Percentiles rank a stretch among this genome's conserved stretches.
Conservation (phyloP, 805 yeast genomes). For the Candida rishiriensis region DNA sequence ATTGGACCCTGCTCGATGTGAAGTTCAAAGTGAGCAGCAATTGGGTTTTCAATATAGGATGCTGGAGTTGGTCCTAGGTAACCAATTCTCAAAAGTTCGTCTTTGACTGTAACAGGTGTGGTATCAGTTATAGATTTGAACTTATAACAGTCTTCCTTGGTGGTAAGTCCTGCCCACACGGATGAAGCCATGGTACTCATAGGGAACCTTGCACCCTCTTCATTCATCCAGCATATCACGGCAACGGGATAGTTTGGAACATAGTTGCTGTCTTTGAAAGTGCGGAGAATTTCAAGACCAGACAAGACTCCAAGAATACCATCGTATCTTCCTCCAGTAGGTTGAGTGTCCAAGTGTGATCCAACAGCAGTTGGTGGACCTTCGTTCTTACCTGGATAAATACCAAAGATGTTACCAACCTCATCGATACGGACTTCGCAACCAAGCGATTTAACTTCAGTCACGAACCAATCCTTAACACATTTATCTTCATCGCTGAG, state of each 20-base stretch:
- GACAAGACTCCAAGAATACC: constrained; percentile 67
- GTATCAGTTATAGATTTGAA: constrained; percentile 52
- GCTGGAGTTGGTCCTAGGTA: constrained; percentile 52
- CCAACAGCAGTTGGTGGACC: constrained; percentile 62
- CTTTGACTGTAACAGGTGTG: constrained; percentile 42
- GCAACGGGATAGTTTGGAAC: constrained; percentile 66
- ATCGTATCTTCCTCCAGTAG: constrained; percentile 74
- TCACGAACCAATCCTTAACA: constrained; percentile 63
- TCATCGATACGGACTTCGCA: constrained; percentile 57
- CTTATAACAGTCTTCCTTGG: constrained; percentile 45
- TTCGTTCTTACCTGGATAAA: constrained; percentile 51
- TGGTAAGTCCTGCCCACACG: constrained; percentile 56
- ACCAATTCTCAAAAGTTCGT: constrained; percentile 58
- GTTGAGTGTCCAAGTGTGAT: constrained; percentile 73
- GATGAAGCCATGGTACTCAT: constrained; percentile 60
- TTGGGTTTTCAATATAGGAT: constrained; percentile 44
- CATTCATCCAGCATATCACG: constrained; percentile 68
- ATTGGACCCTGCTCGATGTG: constrained; percentile 79
- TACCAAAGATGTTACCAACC: constrained; percentile 66
- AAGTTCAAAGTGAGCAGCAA: constrained; percentile 67
- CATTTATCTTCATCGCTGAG: constrained; percentile 57
- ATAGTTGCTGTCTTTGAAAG: constrained; percentile 53
- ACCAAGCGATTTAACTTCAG: constrained; percentile 48
- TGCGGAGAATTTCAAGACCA: constrained; percentile 63
- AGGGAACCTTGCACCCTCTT: constrained; percentile 79